Evolutionary conservation across 345 rosid species (phyloP), one percentile per base, ranked within the genome.

Genomic region (Gossypium australe): DNA sequence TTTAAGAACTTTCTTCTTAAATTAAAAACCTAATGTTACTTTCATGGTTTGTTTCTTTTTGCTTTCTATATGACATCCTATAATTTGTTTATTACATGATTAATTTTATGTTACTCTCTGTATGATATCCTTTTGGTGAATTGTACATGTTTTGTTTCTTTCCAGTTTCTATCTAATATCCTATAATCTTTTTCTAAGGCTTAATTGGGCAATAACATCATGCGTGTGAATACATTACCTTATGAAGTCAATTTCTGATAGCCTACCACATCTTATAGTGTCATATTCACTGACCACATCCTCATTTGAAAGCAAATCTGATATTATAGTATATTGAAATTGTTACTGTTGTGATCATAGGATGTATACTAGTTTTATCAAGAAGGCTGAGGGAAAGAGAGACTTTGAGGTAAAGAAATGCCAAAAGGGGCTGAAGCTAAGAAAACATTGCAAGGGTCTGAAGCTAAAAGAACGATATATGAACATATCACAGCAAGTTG

Each of bases 301-400:
- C 24, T 69, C 27, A 25, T 27, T 49, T 69, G 72, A 49, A 34
- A 9, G 25, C 14, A 14, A 25, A 25, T 47, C 38, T 65, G 60
- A 55, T 49, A 11, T 20, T 68, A 55, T 61, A 68, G 18, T 44
- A 5, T 71, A 45, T 34, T 73, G 59, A 78, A 73, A 34, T 51
- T 63, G 12, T 55, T 59, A 9, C 18, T 72, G 57, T 22, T 62
- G 1, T 73, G 82, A 75, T 77, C 59, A 48, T 82, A 94, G 98
- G 91, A 83, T 89, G 89, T 86, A 87, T 82, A 80, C 89, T 82
- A 74, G 83, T 69, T 84, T 82, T 79, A 80, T 94, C 76, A 83
- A 51, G 65, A 89, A 87, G 73, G 97, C 94, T 13, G 87, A 78
- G 83, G 80, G 81, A 79, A 85, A 81, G 65, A 89, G 87, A 82